Evolutionary conservation across 768 basidiomycete genomes (phyloP), one percentile per base, ranked within the genome.

Genomic region (Aureoboletus auriporus): DNA sequence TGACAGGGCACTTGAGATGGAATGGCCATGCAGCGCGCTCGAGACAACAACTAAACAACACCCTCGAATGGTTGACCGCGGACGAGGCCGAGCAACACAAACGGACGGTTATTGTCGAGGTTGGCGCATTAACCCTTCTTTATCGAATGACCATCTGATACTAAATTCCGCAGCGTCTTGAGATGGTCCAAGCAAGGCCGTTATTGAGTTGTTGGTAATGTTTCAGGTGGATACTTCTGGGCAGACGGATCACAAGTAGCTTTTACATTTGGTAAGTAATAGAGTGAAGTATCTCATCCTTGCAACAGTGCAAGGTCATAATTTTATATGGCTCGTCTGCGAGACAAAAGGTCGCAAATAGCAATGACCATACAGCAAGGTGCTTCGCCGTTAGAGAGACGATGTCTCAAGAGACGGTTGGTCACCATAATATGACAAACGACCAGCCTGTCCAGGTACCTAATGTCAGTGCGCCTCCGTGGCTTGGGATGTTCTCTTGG

Each of bases 141-240:
- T 17, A 7, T 31, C 9, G 5, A 29, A 50, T 26, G 6, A 12
- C n/a, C 50, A 20, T 28, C 51, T 52, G 28, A 57, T 27, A 27
- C 36, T 12, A 30, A 9, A 16, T 39, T 13, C 39, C 26, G 3
- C 56, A 91, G 89, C 84, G 89, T 17, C 67, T 90, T 56, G 89
- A 91, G 65, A 83, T 74, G 38, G 75, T 90, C 20, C 76, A 82
- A 53, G 79, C 74, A 48, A 82, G 76, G 52, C 85, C 89, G 5
- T 65, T 91, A 47, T 79, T 86, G 52, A 77, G 80, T 45, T 88
- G 86, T 59, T 91, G 85, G 83, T 87, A 62, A 33, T n/a, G 4
- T 29, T 41, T 33, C 9, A 10, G 31, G 9, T 9, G 31, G 31
- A 33, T 10, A 23, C 4, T 23, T n/a, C 4, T 23, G 4, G 31